phyloP scores from a whole-genome alignment of 371 early-diverging fungal species.

The Haplosporangium sp. region DNA sequence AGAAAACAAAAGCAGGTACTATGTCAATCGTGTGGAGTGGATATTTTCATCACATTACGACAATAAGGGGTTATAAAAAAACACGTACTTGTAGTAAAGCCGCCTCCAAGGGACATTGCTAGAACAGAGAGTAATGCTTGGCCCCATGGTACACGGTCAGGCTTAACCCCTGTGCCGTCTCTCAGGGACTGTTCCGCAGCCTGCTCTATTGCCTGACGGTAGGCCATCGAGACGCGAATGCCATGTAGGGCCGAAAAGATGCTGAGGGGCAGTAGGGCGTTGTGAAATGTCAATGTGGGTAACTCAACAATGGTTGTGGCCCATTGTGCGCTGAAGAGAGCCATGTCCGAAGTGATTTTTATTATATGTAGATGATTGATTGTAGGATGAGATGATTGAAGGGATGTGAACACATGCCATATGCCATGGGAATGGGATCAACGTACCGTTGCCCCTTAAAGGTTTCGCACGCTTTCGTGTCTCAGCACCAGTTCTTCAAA shows the following conservation, averaged over 20 bases:
- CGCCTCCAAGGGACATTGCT: slow-evolving; percentile 69
- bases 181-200: slow-evolving; percentile 53
- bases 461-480: too few species aligned
- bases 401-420: not conserved
- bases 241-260: slow-evolving; percentile 66
- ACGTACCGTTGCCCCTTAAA: too few species aligned
- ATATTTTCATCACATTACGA: too few species aligned
- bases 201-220: slow-evolving; percentile 59
- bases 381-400: not conserved
- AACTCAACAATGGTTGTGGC: slow-evolving; percentile 41
- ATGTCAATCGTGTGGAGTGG: not conserved
- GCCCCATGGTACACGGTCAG: slow-evolving; percentile 39
- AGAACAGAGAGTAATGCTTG: slow-evolving; percentile 67
- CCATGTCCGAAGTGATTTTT: slow-evolving; percentile 16
- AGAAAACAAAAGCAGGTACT: not conserved
- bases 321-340: slow-evolving; percentile 44
- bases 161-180: slow-evolving; percentile 19
- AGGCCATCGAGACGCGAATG: slow-evolving; percentile 64
- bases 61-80: not conserved
- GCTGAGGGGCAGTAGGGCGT: slow-evolving; percentile 43
- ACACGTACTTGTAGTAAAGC: slow-evolving; percentile 53
- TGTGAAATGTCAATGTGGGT: slow-evolving; percentile 48
- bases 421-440: not conserved
- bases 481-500: not conserved
- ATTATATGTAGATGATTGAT: not conserved